phyloP scores from a whole-genome alignment of 768 basidiomycete genomes.

The Arthromyces matolae region DNA sequence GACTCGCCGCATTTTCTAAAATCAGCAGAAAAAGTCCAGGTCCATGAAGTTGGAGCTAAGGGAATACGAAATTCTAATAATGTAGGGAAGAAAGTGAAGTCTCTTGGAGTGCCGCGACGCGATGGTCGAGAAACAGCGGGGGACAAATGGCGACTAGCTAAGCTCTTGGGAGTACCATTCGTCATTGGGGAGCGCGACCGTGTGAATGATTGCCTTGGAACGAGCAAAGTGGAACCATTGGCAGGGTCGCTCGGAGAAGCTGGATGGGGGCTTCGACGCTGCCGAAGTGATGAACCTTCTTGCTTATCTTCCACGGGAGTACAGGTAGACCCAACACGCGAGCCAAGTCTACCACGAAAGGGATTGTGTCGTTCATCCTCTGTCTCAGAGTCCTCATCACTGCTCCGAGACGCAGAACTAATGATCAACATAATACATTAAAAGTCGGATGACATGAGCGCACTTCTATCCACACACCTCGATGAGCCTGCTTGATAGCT shows the following conservation, averaged over 20 bases:
- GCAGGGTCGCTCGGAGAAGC: slow-evolving; percentile 39
- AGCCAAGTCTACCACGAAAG: slow-evolving; percentile 42
- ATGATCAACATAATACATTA: background rate
- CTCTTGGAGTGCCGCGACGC: slow-evolving; percentile 30
- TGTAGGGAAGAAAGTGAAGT: slow-evolving; percentile 43
- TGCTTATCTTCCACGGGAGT: slow-evolving; percentile 22
- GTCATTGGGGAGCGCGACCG: slow-evolving; percentile 71
- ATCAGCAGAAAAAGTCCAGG: slow-evolving; percentile 55
- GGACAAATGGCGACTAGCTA: slow-evolving; percentile 29
- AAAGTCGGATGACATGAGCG: background rate
- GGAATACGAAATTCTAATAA: slow-evolving; percentile 42
- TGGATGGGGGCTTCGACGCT: slow-evolving; percentile 28
- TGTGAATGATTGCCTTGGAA: slow-evolving; percentile 50
- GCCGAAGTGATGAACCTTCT: slow-evolving; percentile 25
- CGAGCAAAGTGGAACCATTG: slow-evolving; percentile 28
- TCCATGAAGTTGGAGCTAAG: slow-evolving; percentile 36
- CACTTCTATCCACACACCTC: slow-evolving; percentile 42
- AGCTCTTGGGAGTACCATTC: slow-evolving; percentile 31
- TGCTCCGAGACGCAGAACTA: slow-evolving; percentile 49
- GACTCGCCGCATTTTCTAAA: slow-evolving; percentile 61
- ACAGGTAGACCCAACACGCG: slow-evolving; percentile 24
- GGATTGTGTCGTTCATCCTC: slow-evolving; percentile 42
- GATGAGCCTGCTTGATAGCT: slow-evolving; percentile 87
- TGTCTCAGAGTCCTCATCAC: slow-evolving; percentile 56
- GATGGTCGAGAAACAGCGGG: slow-evolving; percentile 40